Evolutionary conservation across 495 filamentous ascomycete species (phyloP), one percentile per base, ranked within the genome.

Genomic region (Annulohypoxylon moriforme): DNA sequence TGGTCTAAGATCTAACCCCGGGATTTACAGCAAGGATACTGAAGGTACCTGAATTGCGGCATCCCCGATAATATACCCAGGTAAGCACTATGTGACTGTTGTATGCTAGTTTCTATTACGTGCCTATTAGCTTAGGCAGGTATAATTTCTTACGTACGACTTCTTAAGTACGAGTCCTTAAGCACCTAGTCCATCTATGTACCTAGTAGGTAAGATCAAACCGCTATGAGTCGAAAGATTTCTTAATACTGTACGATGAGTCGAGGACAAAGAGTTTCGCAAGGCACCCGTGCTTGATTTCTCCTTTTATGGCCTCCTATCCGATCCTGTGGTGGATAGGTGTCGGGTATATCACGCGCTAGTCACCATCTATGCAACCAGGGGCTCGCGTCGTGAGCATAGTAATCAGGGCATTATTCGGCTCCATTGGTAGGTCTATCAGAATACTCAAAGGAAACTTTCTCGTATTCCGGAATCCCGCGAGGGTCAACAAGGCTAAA

Each of bases 1-100:
- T 58, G 31, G 46, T 44, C 33, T 69, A 64, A 64, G 65, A 49
- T 68, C 47, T 31, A 8, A 20, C 16, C 53, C 46, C 46, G 47
- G 25, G 31, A 24, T 56, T n/a, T 38, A 9, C 25, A 59, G 18
- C 57, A 62, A 31, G 52, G 65, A 61, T 68, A 34, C 33, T 40
- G 20, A 57, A 27, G 36, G 38, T 22, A 46, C 27, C 13, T 33
- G 25, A 33, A 58, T 24, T 24, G 64, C 64, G 64, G 56, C 46
- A 44, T 24, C 46, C 8, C 64, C 59, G 66, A 33, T 10, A 38
- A 3, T 24, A 14, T 42, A 14, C 36, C 14, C 14, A 60, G n/a
- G n/a, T n/a, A n/a, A 33, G 40, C 25, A 5, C 16, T 14, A 24
- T 33, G 24, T 24, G 24, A 47, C 13, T 20, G 6, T n/a, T 18